Evolutionary conservation across 805 yeast species (phyloP), one percentile per base, ranked within the genome.

Genomic region (baker's yeast (Saccharomyces cerevisiae)): DNA sequence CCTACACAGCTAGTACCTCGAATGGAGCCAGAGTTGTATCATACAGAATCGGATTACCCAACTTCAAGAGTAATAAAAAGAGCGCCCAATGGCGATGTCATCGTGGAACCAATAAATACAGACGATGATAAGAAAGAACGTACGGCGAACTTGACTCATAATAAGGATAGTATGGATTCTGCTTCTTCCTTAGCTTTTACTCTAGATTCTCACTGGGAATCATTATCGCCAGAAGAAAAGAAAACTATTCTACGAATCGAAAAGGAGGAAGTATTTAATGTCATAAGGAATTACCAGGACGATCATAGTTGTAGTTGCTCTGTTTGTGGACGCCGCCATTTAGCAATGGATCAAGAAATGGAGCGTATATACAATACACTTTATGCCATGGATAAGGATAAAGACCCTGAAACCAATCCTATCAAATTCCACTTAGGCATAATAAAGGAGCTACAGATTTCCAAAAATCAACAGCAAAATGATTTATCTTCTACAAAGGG

Each of bases 321-420:
- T 3, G 82, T 82, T 21, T 91, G 97, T 71, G 92, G 91, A 1
- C 79, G 87, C 48, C 84, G 86, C 60, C 82, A 84, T 62, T 70
- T 74, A 51, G 81, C 88, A 14, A 79, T 89, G 58, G 94, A 87
- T 64, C 83, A 81, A 60, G 96, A 88, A 66, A 76, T 90, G 62
- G 89, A 84, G 61, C 79, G 79, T 53, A 78, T 88, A 6, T 89
- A 87, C 65, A 85, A 85, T 57, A 80, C 82, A 17, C 82, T 84
- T 62, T 84, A 83, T 57, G 82, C 79, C 41, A 80, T 74, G 51
- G 74, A 77, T 43, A 76, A 72, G 55, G 63, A 61, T 26, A 60
- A 60, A 24, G 66, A 69, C 47, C 66, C 71, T 3, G 70, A 65
- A 41, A 60, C 67, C 24, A 68, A 63, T 48, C 69, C 67, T 36